Percentiles rank a stretch among this genome's conserved stretches.
These are phyloP conservation scores for Penicillium sclerotiorum DNA, from an alignment of 2,329 filamentous ascomycete genomes.

Conservation along the genomic window DNA sequence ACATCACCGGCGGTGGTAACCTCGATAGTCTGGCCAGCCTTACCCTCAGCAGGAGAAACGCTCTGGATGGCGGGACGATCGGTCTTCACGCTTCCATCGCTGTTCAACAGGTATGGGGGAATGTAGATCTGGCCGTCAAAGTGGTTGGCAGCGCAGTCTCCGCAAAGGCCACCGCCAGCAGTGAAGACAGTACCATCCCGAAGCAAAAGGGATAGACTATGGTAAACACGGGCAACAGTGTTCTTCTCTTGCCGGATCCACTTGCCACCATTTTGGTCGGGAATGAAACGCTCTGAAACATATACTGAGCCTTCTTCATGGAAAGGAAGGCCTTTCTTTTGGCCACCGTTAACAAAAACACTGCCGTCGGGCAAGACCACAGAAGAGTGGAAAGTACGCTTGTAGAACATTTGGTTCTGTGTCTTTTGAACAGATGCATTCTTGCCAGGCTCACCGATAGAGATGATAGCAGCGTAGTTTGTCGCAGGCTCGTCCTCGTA, in stretches of 20 bases:
- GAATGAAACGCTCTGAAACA: slow-evolving; percentile 49
- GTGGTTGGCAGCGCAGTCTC: slow-evolving; percentile 53
- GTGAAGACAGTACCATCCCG: slow-evolving; percentile 55
- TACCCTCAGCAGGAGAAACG: slow-evolving; percentile 21
- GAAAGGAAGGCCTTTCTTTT: slow-evolving; percentile 48
- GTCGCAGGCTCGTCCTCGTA: slow-evolving; percentile 42
- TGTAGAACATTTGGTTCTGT: slow-evolving; percentile 47
- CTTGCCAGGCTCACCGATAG: slow-evolving; percentile 38
- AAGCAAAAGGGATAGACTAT: slow-evolving; percentile 54
- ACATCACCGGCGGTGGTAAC: slow-evolving; percentile 42
- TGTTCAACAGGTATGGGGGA: slow-evolving; percentile 58
- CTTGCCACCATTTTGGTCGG: slow-evolving; percentile 22
- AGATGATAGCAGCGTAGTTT: slow-evolving; percentile 54
- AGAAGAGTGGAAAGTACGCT: slow-evolving; percentile 49
- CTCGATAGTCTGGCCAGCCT: slow-evolving; percentile 50
- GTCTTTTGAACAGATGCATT: slow-evolving; percentile 41
- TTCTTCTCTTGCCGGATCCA: slow-evolving; percentile 36
- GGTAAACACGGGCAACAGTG: slow-evolving; percentile 44
- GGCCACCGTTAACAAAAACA: slow-evolving; percentile 54
- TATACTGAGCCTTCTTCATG: slow-evolving; percentile 47
- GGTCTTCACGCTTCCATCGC: slow-evolving; percentile 43
- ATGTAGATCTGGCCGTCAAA: slow-evolving; percentile 59
- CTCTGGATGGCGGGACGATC: slow-evolving; percentile 48
- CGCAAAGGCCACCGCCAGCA: slow-evolving; percentile 59
- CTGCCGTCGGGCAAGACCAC: slow-evolving; percentile 55